Conservation (phyloP, 768 basidiomycete genomes). For the Tremella mesenterica region DNA sequence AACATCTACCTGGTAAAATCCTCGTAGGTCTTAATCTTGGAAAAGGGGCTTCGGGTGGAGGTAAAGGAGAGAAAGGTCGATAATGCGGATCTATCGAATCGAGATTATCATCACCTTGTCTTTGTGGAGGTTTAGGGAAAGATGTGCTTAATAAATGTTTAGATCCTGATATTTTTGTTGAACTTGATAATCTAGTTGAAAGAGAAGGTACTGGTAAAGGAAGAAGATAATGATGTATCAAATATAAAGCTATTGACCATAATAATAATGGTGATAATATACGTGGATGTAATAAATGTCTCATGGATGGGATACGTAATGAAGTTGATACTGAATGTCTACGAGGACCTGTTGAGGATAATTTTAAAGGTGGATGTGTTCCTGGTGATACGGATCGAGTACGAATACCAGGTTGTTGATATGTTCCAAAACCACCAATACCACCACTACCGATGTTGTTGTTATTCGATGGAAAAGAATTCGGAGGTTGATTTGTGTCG, state of each 20-base stretch:
- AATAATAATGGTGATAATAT: conserved; percentile 12
- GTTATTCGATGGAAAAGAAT: too few species aligned
- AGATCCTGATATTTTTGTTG: background rate
- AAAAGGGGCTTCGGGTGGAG: conserved; percentile 30
- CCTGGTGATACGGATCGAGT: too few species aligned
- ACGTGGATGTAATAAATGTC: background rate
- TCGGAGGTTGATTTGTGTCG: too few species aligned
- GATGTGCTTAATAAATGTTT: conserved; percentile 16
- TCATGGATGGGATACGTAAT: conserved; percentile 3
- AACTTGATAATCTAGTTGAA: background rate
- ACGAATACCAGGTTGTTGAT: too few species aligned
- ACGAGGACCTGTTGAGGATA: too few species aligned
- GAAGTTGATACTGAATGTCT: too few species aligned
- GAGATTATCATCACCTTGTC: conserved; percentile 27
- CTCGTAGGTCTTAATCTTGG: conserved; percentile 33
- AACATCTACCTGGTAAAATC: conserved; percentile 30
- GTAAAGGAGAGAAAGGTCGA: conserved; percentile 26
- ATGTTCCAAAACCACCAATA: too few species aligned
- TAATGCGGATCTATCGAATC: conserved; percentile 27
- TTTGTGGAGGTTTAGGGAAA: conserved; percentile 27
- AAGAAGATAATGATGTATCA: conserved; percentile 18
- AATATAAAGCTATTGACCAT: conserved; percentile 19
- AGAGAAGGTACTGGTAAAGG: conserved; percentile 16
- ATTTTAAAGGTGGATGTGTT: too few species aligned
- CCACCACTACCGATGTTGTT: too few species aligned